Base-by-base conservation (phyloP, 2,329 filamentous ascomycete genomes). In the Samsoniella hepiali region DNA sequence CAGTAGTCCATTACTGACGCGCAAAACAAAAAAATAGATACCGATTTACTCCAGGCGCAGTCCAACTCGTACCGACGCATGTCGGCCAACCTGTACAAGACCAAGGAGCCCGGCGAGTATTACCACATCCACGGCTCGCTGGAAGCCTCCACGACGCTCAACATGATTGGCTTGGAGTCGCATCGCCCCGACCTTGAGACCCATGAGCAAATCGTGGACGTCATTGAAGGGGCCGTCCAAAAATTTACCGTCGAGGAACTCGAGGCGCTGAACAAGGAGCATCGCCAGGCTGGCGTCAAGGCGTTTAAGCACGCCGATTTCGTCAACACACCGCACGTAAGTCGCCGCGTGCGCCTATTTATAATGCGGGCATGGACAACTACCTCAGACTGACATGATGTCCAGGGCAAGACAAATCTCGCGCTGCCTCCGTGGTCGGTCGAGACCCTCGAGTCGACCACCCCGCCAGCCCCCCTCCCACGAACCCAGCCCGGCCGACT, bases 121-220 rank as follows among this genome's bases (percentile, higher is more conserved):
- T 92, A 90, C 70, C 89, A 92, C 69, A 88, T 91, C 32, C 89
- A 91, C 71, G 89, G 89, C 51, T 91, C 89, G 0, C 75, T 92
- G 0, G 88, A 91, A 68, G 89, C 89, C 3, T 87, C 84, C 10
- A 88, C 83, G 8, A 89, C 88, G 0, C 76, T 91, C 34, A 80
- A 83, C 51, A 91, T 91, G 88, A 82, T 91, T 67, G 89, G 88
- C 0, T 75, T 91, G 5, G 82, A 87, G 57, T 78, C 87, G 0
- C 81, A 85, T 62, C 78, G 84, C 6, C 84, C 87, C 1, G 84
- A 87, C 53, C 71, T 91, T 62, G 84, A 81, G 8, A 80, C 83
- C n/a, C 86, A 88, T 65, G 76, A 81, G 40, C 78, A 84, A 11
- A 85, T 86, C 68, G 83, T 88, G 62, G 72, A 81, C 36, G 77